phyloP scores from a whole-genome alignment of 1,284 basidiomycete genomes.

The Puccinia triticina region DNA sequence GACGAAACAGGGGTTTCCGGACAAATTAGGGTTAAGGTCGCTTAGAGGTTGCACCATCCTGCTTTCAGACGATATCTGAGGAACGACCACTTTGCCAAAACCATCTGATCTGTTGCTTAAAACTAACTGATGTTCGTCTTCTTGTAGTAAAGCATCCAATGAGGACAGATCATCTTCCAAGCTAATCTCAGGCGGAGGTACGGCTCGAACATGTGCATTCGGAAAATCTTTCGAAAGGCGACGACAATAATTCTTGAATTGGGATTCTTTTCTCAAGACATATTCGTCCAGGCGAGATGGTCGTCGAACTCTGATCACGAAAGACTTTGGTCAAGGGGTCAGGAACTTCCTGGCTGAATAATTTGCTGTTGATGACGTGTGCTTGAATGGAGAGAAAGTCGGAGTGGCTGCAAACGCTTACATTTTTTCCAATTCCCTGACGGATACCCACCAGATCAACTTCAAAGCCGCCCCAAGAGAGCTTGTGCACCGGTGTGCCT shows the following conservation, averaged over 20 bases:
- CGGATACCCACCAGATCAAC: constrained; percentile 55
- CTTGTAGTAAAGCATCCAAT: constrained; percentile 24
- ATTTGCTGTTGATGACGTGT: neutral
- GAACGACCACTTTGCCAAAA: neutral
- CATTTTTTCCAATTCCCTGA: constrained; percentile 51
- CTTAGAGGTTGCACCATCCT: constrained; percentile 8
- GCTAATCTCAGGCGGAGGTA: constrained; percentile 50
- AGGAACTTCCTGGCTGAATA: neutral
- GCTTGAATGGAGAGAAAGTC: neutral
- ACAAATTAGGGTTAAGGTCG: neutral
- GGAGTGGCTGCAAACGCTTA: constrained; percentile 34
- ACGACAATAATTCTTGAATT: constrained; percentile 54
- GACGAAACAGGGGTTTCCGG: neutral
- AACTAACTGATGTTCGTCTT: constrained; percentile 22
- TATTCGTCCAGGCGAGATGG: constrained; percentile 55
- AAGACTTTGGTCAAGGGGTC: constrained; percentile 49
- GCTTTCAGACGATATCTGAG: neutral
- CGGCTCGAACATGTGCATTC: constrained; percentile 53
- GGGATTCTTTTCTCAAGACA: constrained; percentile 54
- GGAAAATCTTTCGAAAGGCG: constrained; percentile 53
- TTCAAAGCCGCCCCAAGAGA: constrained; percentile 57
- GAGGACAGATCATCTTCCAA: constrained; percentile 50
- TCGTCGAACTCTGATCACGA: constrained; percentile 55
- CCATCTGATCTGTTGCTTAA: neutral
- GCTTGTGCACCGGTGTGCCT: constrained; percentile 53